Percentiles rank a stretch among this genome's conserved stretches.
Conservation (phyloP, 1,139 yeast species). For the Pichia norvegensis region DNA sequence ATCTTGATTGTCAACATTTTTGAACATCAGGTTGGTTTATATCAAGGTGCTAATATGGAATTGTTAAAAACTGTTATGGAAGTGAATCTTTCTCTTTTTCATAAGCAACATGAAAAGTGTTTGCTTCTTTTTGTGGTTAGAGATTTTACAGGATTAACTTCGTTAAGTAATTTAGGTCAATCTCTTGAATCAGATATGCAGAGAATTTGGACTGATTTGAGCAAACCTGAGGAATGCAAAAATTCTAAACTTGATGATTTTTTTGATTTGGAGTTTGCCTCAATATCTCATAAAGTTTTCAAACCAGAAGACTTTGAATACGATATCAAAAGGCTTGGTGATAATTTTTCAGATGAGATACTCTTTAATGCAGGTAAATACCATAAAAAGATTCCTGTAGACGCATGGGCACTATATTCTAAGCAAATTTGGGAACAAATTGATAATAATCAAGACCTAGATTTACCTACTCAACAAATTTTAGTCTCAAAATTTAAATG, state of each 20-base stretch:
- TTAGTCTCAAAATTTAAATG: conserved; percentile 92
- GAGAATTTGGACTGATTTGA: conserved; percentile 70
- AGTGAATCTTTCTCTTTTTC: conserved; percentile 81
- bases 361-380: conserved; percentile 60
- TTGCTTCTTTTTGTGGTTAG: conserved; percentile 81
- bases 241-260: conserved; percentile 57
- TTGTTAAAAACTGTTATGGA: conserved; percentile 91
- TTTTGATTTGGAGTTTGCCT: conserved; percentile 76
- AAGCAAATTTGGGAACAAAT: conserved; percentile 92
- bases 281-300: conserved; percentile 78
- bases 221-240: conserved; percentile 60
- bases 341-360: conserved; percentile 37
- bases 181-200: conserved; percentile 65
- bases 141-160: conserved; percentile 86
- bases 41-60: conserved; percentile 98
- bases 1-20: conserved; percentile 86
- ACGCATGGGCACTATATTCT: conserved; percentile 93
- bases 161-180: conserved; percentile 59
- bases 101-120: conserved; percentile 52
- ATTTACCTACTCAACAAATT: conserved; percentile 92
- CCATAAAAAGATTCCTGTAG: conserved; percentile 83
- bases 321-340: conserved; percentile 61
- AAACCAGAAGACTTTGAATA: conserved; percentile 65
- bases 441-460: conserved; percentile 85
- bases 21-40: conserved; percentile 95